Percentiles rank a stretch among this genome's conserved stretches.
Evolutionary conservation across 169 alveolate species (phyloP).

Genomic region (Cryptosporidium sp.): DNA sequence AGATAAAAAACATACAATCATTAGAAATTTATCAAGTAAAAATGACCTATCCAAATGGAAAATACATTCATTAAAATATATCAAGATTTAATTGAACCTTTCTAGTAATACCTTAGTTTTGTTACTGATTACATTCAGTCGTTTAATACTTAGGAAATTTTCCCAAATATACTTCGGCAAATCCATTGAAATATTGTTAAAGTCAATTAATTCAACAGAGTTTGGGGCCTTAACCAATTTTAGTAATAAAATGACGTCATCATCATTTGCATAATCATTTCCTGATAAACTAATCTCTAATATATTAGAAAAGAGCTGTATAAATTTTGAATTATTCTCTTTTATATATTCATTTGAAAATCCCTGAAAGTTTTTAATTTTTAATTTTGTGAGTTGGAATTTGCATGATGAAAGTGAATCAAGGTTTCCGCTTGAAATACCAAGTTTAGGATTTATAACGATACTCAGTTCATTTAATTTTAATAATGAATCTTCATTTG

Average conservation of each 20-base stretch:
- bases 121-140: background rate
- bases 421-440: conserved; percentile 10
- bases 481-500: background rate
- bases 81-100: conserved; percentile 3
- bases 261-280: conserved; percentile 29
- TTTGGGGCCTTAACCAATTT: conserved; percentile 1
- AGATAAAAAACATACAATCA: conserved; percentile 24
- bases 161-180: conserved; percentile 48
- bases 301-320: background rate
- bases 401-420: conserved; percentile 35
- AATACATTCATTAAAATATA: conserved; percentile 15
- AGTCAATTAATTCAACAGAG: conserved; percentile 39
- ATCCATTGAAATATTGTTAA: conserved; percentile 4
- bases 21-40: background rate
- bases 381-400: conserved; percentile 18
- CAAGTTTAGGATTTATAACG: conserved; percentile 10
- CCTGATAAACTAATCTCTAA: conserved; percentile 33
- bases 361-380: conserved; percentile 27
- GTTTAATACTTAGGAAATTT: conserved; percentile 29
- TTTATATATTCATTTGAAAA: background rate
- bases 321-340: conserved; percentile 14
- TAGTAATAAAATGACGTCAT: conserved; percentile 17
- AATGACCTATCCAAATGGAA: conserved; percentile 4
- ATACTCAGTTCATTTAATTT: conserved; percentile 23
- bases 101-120: conserved; percentile 46